phyloP scores from a whole-genome alignment of 805 yeast species.

The Dipodascus albidus region DNA sequence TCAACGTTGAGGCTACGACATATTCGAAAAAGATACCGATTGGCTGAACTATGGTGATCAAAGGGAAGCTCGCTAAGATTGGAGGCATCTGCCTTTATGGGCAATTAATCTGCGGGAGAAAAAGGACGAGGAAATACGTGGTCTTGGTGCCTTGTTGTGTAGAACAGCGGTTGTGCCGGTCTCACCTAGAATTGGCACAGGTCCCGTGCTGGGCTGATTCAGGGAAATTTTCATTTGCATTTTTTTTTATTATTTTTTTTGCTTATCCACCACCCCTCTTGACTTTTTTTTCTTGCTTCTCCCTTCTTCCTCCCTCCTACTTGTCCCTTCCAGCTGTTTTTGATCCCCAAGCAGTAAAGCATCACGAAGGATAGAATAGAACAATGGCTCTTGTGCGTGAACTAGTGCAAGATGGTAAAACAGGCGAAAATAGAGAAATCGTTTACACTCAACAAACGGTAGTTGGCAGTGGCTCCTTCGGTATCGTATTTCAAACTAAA shows the following conservation, averaged over 20 bases:
- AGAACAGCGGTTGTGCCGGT: no score
- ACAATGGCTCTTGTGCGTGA: constrained; percentile 33
- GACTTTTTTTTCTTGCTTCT: background rate
- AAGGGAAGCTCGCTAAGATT: no score
- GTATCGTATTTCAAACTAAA: constrained; percentile 87
- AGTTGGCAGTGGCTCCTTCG: constrained; percentile 99
- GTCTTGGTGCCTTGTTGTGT: no score
- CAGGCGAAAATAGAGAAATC: constrained; percentile 49
- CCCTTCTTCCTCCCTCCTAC: constrained; percentile 7
- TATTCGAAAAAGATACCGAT: background rate
- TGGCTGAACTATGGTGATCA: background rate
- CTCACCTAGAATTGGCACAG: background rate
- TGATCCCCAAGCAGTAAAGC: no score
- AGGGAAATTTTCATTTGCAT: background rate
- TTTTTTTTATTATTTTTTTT: constrained; percentile 1
- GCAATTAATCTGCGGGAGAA: no score
- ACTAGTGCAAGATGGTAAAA: constrained; percentile 59
- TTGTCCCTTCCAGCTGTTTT: background rate
- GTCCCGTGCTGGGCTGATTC: background rate
- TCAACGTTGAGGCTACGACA: background rate
- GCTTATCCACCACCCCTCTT: constrained; percentile 3
- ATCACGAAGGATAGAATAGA: no score
- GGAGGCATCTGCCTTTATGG: no score
- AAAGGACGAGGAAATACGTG: background rate
- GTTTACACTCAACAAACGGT: constrained; percentile 75